Evolutionary conservation across 1,139 yeast genomes (phyloP), one percentile per base, ranked within the genome.

Genomic region (Yamadazyma spencermartinsiae): DNA sequence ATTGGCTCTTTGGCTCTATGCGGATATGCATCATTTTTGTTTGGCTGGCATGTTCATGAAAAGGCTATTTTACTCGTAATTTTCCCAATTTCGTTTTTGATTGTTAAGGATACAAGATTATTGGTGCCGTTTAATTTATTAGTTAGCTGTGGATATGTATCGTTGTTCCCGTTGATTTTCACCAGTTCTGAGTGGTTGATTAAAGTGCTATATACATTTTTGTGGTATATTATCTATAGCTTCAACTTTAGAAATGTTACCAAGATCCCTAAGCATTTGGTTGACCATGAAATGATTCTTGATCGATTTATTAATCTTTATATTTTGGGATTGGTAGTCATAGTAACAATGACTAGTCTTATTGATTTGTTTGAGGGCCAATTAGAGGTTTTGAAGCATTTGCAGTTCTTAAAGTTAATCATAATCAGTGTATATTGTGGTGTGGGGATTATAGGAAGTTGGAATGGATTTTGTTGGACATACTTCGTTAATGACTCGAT

Each of bases 31-130:
- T 86, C 96, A 4, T 92, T 87, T 56, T 65, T 92, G 39, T 92
- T 92, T 63, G 98, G 99, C 5, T 92, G 98, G 98, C 98, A 92
- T 58, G 98, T 92, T 18, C 98, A 92, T 63, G 98, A 90, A 61
- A 92, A 92, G 72, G 98, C 98, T 0, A 80, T 92, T 29, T 74
- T 94, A 68, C 63, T 89, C 23, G 84, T 90, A 2, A 86, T 92
- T n/a, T 77, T 94, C 54, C 98, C 99, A 1, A 80, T 88, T 56
- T 75, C 94, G 4, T 85, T 92, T 57, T 63, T 90, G 27, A 86
- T 85, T 2, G 71, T 82, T 11, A 72, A 77, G 26, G 96, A 89
- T 55, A 75, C 83, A 43, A 74, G 94, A 38, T 65, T 89, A 27
- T 63, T 90, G 35, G 76, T 81, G 4, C 81, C 92, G 0, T 85